Conservation (phyloP, 2,329 filamentous ascomycete genomes). For the Hypoxylon sp. region DNA sequence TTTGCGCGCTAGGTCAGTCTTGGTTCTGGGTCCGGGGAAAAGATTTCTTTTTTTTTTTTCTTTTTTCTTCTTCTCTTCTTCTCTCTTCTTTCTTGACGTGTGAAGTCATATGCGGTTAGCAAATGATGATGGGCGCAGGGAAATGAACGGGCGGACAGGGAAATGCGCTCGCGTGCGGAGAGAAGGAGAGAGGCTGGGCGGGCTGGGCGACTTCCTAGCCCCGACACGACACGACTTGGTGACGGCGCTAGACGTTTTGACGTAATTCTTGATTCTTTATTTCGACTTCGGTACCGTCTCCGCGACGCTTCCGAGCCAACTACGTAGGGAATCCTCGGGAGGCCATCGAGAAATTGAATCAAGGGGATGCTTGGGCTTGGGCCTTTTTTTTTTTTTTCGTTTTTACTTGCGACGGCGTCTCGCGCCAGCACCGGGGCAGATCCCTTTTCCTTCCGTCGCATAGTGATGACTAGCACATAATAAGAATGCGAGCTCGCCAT, state of each 20-base stretch:
- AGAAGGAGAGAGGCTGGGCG: too few relatives aligned
- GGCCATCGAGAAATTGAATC: not conserved
- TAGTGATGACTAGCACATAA: constrained; percentile 14
- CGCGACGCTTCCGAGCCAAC: constrained; percentile 22
- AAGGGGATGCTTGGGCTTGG: constrained; percentile 14
- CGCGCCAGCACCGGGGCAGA: constrained; percentile 8
- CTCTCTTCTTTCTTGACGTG: constrained; percentile 37
- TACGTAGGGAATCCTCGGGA: constrained; percentile 3
- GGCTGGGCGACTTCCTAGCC: too few relatives aligned
- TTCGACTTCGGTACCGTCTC: constrained; percentile 33
- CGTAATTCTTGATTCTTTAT: constrained; percentile 35
- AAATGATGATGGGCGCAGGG: constrained; percentile 35
- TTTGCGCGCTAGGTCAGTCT: constrained; percentile 23
- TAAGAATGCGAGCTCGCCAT: constrained; percentile 21
- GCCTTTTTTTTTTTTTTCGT: too few relatives aligned
- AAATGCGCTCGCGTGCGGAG: constrained; percentile 27
- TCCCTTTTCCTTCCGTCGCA: constrained; percentile 4
- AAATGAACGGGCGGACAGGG: constrained; percentile 33
- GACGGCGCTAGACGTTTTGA: constrained; percentile 36
- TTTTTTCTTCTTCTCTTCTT: too few relatives aligned
- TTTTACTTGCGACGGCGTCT: constrained; percentile 2
- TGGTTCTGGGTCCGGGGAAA: constrained; percentile 35
- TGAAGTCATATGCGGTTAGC: constrained; percentile 31
- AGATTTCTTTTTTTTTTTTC: too few relatives aligned
- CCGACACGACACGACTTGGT: constrained; percentile 38